phyloP scores from a whole-genome alignment of 805 yeast genomes.

The Clavispora phyllophila region DNA sequence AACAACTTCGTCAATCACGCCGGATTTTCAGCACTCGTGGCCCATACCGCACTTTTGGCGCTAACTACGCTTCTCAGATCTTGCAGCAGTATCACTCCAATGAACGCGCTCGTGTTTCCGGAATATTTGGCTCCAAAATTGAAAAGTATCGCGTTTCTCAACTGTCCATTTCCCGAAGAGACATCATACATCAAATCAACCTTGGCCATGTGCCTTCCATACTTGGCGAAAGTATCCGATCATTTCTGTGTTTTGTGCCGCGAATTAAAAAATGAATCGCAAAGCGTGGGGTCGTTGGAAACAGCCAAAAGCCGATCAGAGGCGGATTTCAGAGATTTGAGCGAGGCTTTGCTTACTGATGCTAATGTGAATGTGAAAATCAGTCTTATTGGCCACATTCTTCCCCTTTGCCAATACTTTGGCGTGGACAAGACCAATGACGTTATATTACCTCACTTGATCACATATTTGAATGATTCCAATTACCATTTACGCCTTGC shows the following conservation, averaged over 20 bases:
- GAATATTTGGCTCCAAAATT: conserved; percentile 80
- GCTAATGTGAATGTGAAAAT: conserved; percentile 59
- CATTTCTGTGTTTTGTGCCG: conserved; percentile 58
- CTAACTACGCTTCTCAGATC: conserved; percentile 63
- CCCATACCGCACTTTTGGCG: conserved; percentile 57
- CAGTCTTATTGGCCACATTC: conserved; percentile 63
- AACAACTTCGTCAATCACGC: conserved; percentile 3
- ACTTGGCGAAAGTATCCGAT: conserved; percentile 60
- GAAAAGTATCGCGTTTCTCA: conserved; percentile 18
- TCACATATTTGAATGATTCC: conserved; percentile 84
- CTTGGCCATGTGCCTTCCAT: conserved; percentile 70
- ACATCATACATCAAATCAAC: conserved; percentile 44
- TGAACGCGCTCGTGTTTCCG: conserved; percentile 71
- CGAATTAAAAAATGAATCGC: conserved; percentile 21
- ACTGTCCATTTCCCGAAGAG: conserved; percentile 24
- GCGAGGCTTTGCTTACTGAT: conserved; percentile 67
- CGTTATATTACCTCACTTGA: conserved; percentile 80
- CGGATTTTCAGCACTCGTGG: conserved; percentile 51
- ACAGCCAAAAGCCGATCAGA: conserved; percentile 41
- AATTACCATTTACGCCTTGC: conserved; percentile 62
- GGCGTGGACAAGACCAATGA: conserved; percentile 89
- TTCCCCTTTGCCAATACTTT: conserved; percentile 73
- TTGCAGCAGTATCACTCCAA: conserved; percentile 62
- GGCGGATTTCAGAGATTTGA: conserved; percentile 58
- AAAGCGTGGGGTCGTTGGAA: conserved; percentile 21